Base-by-base conservation (phyloP, 2,329 filamentous ascomycete species). In the Talaromyces sp. region DNA sequence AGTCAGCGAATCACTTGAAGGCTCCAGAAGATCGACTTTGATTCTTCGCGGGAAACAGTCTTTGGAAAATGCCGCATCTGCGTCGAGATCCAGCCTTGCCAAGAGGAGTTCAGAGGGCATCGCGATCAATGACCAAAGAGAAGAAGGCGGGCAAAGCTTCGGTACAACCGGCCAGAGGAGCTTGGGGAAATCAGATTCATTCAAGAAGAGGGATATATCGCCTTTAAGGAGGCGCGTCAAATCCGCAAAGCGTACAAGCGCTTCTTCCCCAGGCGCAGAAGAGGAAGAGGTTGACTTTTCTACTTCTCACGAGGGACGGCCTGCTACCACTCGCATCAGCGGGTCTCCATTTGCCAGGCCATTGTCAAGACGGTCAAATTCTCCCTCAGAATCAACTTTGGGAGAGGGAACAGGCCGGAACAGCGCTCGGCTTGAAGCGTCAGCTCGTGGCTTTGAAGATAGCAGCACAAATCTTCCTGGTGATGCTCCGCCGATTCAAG, bases 321-420 rank as follows among this genome's bases (percentile, higher is more conserved):
- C 71, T 63, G 67, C 69, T 2, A 70, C 70, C 65, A 69, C 70
- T 47, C 78, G 77, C 53, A 81, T 80, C 49, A 81, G 77, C 60
- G 80, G 81, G 8, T 77, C 75, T 36, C 81, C 81, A 22, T 83
- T 83, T 67, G 70, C 77, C 61, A 75, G 81, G 62, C 74, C 78
- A 15, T 74, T 78, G 9, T 66, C 65, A 2, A 67, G 69, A 32
- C 70, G 71, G 27, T 57, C 67, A 28, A 66, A 70, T 19, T 73
- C 67, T 36, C 70, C 69, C 13, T 64, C 73, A 30, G 69, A 71
- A 17, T 70, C 66, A 51, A 74, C 71, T 3, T 47, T 72, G 2
- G 73, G 72, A 25, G 70, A 73, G 10, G 36, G 64, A 51, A 66
- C 67, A 1, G 64, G 66, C 10, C 69, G 62, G 22, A 68, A 72